Evolutionary conservation across 1,139 yeast species (phyloP).

Genomic region (Komagataea norvegica): DNA sequence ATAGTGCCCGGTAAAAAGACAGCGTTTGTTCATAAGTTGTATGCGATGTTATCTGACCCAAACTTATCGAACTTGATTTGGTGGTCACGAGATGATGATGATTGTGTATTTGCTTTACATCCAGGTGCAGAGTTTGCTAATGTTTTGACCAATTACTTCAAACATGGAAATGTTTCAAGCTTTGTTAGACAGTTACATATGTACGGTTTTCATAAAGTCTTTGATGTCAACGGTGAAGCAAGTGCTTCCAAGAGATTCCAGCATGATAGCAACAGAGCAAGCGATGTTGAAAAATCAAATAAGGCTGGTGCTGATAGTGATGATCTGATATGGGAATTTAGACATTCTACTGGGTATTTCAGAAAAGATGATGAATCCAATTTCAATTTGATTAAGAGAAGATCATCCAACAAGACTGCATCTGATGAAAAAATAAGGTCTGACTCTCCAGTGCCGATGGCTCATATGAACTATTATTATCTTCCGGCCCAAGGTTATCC

Average conservation of each 20-base stretch:
- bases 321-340: constrained; percentile 71
- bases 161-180: constrained; percentile 71
- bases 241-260: constrained; percentile 8
- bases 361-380: constrained; percentile 69
- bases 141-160: constrained; percentile 64
- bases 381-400: constrained; percentile 61
- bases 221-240: constrained; percentile 25
- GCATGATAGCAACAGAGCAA: constrained; percentile 16
- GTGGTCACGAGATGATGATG: constrained; percentile 68
- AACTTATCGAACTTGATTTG: constrained; percentile 52
- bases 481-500: constrained; percentile 7
- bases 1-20: constrained; percentile 39
- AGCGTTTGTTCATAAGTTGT: constrained; percentile 62
- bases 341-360: constrained; percentile 76
- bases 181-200: constrained; percentile 70
- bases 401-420: constrained; percentile 32
- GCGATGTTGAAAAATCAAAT: constrained; percentile 17
- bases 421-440: constrained; percentile 26
- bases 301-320: constrained; percentile 18
- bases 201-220: constrained; percentile 76
- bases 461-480: constrained; percentile 5
- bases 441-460: constrained; percentile 7
- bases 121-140: constrained; percentile 65
- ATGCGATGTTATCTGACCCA: constrained; percentile 55
- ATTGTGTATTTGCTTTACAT: constrained; percentile 54